Percentiles rank a stretch among this genome's conserved stretches.
Evolutionary conservation across 169 alveolate species (phyloP).

Genomic region (Plasmodium gallinaceum): DNA sequence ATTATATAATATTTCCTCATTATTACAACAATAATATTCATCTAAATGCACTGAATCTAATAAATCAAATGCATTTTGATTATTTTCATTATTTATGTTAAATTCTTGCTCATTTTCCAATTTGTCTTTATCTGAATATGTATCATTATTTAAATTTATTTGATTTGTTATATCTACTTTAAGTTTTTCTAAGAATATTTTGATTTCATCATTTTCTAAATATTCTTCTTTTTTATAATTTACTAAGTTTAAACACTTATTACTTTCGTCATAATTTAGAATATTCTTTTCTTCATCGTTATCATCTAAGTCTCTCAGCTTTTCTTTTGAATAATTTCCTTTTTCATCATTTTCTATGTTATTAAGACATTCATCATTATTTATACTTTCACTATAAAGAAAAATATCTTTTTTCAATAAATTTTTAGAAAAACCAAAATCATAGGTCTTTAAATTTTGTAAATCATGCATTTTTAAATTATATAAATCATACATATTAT

Average conservation of each 20-base stretch:
- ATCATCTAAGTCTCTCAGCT: background rate
- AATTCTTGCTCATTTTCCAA: slow-evolving; percentile 3
- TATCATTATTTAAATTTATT: slow-evolving; percentile 5
- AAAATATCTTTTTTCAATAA: slow-evolving; percentile 54
- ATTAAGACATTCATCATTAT: background rate
- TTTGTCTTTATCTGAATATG: background rate
- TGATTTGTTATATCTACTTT: slow-evolving; percentile 1
- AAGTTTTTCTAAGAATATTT: background rate
- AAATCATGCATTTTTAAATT: slow-evolving; percentile 67
- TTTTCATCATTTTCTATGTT: slow-evolving; percentile 6
- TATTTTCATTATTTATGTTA: slow-evolving; percentile 5
- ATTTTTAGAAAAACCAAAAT: slow-evolving; percentile 48
- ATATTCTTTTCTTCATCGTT: background rate
- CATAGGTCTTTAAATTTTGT: slow-evolving; percentile 30
- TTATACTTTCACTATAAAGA: slow-evolving; percentile 9
- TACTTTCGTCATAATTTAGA: background rate
- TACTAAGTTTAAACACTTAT: background rate
- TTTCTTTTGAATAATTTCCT: background rate
- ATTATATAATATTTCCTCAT: background rate
- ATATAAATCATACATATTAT: slow-evolving; percentile 67
- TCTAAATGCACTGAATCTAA: slow-evolving; percentile 29
- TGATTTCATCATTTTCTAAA: background rate
- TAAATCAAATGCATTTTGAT: slow-evolving; percentile 40
- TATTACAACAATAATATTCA: slow-evolving; percentile 5
- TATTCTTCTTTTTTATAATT: background rate